phyloP scores from a whole-genome alignment of 176 grass and related monocot genomes.

The Melocanna baccifera region DNA sequence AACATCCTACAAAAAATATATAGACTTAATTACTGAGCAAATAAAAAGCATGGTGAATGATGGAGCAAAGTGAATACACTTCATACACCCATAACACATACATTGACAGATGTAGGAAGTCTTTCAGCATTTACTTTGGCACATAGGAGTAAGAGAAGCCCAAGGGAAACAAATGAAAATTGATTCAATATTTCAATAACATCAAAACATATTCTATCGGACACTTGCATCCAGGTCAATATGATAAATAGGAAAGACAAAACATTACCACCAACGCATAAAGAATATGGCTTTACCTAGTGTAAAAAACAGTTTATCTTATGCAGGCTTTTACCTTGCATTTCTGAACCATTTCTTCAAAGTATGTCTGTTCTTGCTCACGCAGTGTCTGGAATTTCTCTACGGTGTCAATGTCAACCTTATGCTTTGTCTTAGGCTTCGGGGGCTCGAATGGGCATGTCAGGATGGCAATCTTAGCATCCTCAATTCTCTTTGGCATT shows the following conservation, averaged over 20 bases:
- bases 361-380: slow-evolving; percentile 75
- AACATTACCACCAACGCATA: background rate
- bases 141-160: background rate
- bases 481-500: slow-evolving; percentile 88
- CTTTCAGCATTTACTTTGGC: background rate
- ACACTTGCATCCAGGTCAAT: background rate
- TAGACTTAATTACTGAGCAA: background rate
- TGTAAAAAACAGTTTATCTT: background rate
- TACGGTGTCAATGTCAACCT: slow-evolving; percentile 88
- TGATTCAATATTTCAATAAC: background rate
- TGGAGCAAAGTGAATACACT: background rate
- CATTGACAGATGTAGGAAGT: background rate
- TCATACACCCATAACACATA: background rate
- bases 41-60: background rate
- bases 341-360: slow-evolving; percentile 95
- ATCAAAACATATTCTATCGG: background rate
- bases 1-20: slow-evolving; percentile 51
- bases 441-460: slow-evolving; percentile 95
- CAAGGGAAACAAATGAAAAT: background rate
- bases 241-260: background rate
- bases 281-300: background rate
- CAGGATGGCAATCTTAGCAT: slow-evolving; percentile 85
- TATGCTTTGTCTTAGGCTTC: slow-evolving; percentile 98
- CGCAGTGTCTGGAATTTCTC: slow-evolving; percentile 85
- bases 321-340: slow-evolving; percentile 63